Evolutionary conservation across 306 rosid species (phyloP).

Genomic region (Mimosa bimucronata): DNA sequence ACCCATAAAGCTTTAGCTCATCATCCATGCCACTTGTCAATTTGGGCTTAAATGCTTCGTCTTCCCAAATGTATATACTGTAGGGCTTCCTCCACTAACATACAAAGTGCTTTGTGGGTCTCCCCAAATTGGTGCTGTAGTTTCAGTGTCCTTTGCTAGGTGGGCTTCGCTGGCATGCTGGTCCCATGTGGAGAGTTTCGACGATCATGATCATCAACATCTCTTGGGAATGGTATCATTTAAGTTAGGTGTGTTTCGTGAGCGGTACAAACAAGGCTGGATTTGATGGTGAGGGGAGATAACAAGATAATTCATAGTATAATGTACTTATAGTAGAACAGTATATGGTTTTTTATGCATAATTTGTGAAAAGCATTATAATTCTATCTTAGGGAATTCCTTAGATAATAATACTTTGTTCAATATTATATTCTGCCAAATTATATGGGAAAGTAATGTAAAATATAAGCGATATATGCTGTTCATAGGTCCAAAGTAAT

Average conservation of each 20-base stretch:
- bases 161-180: conserved; percentile 21
- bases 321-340: no score
- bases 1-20: conserved; percentile 27
- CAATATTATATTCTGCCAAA: no score
- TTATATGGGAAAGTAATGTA: no score
- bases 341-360: no score
- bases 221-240: not conserved
- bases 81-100: no score
- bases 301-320: no score
- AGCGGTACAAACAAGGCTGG: not conserved
- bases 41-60: conserved; percentile 24
- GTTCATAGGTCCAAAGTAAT: not conserved
- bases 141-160: conserved; percentile 26
- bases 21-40: conserved; percentile 41
- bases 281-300: no score
- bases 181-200: not conserved
- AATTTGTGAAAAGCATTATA: no score
- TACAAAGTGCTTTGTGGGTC: not conserved
- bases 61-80: not conserved
- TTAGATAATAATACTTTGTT: no score
- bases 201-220: not conserved
- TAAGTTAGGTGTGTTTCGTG: not conserved
- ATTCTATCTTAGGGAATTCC: no score
- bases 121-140: not conserved
- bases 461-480: no score